Evolutionary conservation across 768 basidiomycete genomes (phyloP), one percentile per base, ranked within the genome.

Genomic region (Russula foetens): DNA sequence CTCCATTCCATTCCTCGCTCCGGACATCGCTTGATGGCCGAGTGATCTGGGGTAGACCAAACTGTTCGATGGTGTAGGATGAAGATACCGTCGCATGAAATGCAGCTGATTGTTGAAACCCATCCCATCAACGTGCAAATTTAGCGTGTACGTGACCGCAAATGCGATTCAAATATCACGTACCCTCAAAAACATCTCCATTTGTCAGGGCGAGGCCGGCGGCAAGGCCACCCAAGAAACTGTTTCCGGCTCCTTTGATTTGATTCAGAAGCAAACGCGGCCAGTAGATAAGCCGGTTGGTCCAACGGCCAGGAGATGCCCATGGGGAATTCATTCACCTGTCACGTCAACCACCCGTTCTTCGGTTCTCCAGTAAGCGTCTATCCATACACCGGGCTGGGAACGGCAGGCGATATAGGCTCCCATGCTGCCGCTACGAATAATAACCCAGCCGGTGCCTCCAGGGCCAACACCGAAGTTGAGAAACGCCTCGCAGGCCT

Each of bases 181-280:
- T 60, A 91, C 92, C 90, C 77, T 84, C 74, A 51, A 77, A 77
- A n/a, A 89, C 70, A 69, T 92, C 79, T 2, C 80, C 82, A 43
- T 78, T 67, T 46, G 79, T 74, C 53, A 84, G 66, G 21, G 73
- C 64, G 53, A 93, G 70, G 0, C 92, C 92, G 21, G 90, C 92
- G 12, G 84, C 84, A 15, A 94, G 77, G 7, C 92, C 92, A 15
- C 92, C 92, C 24, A 95, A 76, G 71, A 95, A 96, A 60, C 83
- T 80, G 71, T 96, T 96, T 17, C 93, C 93, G n/a, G 91, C 92
- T 46, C 93, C 90, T 91, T 54, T 15, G 56, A n/a, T n/a, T n/a
- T n/a, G n/a, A n/a, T n/a, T n/a, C n/a, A n/a, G n/a, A n/a, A 21
- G 49, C 59, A 35, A 29, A 63, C 62, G 54, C 31, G 28, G 14